phyloP scores from a whole-genome alignment of 371 early-diverging fungal species.

The Conidiobolus incongruus region DNA sequence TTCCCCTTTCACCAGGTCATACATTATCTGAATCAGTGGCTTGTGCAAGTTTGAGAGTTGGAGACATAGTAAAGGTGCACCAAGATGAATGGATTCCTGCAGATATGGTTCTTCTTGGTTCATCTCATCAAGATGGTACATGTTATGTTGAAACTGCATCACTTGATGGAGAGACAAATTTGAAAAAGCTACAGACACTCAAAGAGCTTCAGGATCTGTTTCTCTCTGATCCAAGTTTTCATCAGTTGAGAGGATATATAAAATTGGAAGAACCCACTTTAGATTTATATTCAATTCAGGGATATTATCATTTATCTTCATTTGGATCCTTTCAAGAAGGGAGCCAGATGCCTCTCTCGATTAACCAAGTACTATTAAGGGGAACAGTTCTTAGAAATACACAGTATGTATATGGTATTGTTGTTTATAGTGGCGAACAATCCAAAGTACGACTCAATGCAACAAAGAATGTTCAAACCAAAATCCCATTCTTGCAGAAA shows the following conservation, averaged over 20 bases:
- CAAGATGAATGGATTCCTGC: conserved; percentile 81
- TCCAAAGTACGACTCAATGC: conserved; percentile 57
- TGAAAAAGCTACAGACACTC: conserved; percentile 9
- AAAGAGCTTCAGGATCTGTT: conserved; percentile 24
- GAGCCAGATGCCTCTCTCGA: conserved; percentile 47
- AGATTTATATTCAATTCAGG: conserved; percentile 39
- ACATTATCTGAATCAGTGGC: too few species aligned
- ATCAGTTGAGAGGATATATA: conserved; percentile 12
- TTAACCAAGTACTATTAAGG: conserved; percentile 33
- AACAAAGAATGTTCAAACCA: conserved; percentile 37
- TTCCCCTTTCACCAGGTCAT: too few species aligned
- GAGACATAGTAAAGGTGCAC: conserved; percentile 67
- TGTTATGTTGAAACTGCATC: conserved; percentile 88
- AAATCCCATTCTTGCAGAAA: conserved; percentile 34
- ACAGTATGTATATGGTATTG: conserved; percentile 42
- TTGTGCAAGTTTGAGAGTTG: too few species aligned
- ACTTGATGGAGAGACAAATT: conserved; percentile 90
- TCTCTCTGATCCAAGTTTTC: conserved; percentile 45
- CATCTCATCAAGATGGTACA: conserved; percentile 40
- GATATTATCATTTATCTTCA: conserved; percentile 29
- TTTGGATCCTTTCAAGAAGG: too few species aligned
- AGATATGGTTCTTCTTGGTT: conserved; percentile 61
- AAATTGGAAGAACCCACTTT: conserved; percentile 32
- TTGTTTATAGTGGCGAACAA: conserved; percentile 67
- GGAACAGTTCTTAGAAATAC: conserved; percentile 69